Evolutionary conservation across 75 land plant genomes (phyloP).

Genomic region (Pseudotsuga menziesii): DNA sequence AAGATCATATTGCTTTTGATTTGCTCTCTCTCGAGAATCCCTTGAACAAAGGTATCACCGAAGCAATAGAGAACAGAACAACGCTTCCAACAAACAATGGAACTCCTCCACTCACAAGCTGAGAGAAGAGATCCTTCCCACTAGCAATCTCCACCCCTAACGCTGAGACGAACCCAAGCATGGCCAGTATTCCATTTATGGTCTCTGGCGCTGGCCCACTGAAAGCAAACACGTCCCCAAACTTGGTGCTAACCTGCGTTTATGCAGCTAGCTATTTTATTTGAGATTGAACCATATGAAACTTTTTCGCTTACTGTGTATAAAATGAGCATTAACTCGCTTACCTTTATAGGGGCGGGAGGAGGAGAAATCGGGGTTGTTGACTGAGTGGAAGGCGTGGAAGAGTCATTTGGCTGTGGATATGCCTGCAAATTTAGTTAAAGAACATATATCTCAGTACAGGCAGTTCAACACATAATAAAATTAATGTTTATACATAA

Average conservation of each 20-base stretch:
- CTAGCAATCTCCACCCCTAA: constrained; percentile 55
- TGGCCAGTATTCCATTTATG: constrained; percentile 84
- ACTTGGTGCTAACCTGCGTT: constrained; percentile 48
- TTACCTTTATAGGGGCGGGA: background rate
- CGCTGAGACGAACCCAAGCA: constrained; percentile 73
- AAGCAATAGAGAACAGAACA: constrained; percentile 48
- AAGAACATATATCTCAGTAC: too few species aligned
- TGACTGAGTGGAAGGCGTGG: too few species aligned
- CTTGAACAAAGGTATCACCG: constrained; percentile 61
- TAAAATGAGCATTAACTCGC: background rate
- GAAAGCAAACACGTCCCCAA: constrained; percentile 64
- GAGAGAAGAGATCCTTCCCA: constrained; percentile 46
- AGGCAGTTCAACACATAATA: too few species aligned
- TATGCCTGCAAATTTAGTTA: background rate
- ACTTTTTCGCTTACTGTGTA: too few species aligned
- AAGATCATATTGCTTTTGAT: constrained; percentile 51
- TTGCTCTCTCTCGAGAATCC: constrained; percentile 49
- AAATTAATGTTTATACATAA: too few species aligned
- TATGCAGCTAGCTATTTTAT: too few species aligned
- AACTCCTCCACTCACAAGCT: constrained; percentile 47
- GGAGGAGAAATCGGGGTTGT: background rate
- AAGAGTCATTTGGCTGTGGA: background rate
- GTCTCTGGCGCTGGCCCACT: constrained; percentile 82
- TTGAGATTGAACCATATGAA: too few species aligned
- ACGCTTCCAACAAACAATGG: constrained; percentile 43